Conservation (phyloP, 176 grass and related monocot genomes). For the Tillandsia fasciculata region DNA sequence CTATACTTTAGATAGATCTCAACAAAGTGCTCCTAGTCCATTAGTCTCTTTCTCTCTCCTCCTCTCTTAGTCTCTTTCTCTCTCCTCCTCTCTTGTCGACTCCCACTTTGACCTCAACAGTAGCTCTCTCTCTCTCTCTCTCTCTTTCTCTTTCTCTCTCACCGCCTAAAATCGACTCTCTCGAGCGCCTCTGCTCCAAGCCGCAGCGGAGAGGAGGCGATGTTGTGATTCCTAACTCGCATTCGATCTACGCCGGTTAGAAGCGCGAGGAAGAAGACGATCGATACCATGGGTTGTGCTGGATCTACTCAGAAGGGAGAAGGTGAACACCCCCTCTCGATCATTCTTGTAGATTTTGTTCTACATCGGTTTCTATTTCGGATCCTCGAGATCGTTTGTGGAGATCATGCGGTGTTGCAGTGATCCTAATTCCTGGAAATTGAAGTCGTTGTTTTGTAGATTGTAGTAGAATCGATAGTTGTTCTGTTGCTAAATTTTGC, state of each 20-base stretch:
- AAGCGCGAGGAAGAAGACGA: conserved; percentile 3
- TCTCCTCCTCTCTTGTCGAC: neutral
- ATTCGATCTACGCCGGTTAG: neutral
- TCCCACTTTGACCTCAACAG: neutral
- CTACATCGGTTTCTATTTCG: neutral
- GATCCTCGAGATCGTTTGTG: neutral
- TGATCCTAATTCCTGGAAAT: neutral
- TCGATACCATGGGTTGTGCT: conserved; percentile 62
- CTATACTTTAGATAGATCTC: neutral
- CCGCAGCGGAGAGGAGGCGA: no score
- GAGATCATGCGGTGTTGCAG: no score
- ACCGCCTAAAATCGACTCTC: neutral
- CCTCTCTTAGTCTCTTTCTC: neutral
- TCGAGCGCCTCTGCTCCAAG: neutral
- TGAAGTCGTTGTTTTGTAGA: neutral
- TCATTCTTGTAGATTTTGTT: neutral
- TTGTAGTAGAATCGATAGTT: neutral
- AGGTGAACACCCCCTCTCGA: conserved; percentile 18
- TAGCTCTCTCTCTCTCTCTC: neutral
- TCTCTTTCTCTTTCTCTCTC: neutral
- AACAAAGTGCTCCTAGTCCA: neutral
- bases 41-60: neutral
- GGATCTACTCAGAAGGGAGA: conserved; percentile 72
- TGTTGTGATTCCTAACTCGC: neutral
- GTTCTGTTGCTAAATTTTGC: no score